These are phyloP conservation scores for Podila verticillata DNA, from an alignment of 192 early-diverging fungal genomes.

Conservation along the genomic window DNA sequence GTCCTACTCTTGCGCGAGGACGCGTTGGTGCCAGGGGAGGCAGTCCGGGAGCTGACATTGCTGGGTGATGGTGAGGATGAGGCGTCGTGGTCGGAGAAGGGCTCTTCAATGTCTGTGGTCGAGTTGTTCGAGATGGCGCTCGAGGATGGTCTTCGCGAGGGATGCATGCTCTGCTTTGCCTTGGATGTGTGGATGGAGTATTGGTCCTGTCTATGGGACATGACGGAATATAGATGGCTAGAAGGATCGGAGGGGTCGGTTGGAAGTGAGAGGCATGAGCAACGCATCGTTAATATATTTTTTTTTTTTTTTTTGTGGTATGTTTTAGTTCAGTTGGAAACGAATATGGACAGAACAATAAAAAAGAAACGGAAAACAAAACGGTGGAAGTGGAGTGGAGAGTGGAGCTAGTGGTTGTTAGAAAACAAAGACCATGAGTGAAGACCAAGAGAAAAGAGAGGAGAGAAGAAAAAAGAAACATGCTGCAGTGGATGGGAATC, in stretches of 20 bases:
- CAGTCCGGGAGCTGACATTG: slow-evolving; percentile 32
- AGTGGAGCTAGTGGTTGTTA: no score
- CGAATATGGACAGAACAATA: not conserved
- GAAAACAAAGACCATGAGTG: not conserved
- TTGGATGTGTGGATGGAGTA: not conserved
- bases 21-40: slow-evolving; percentile 22
- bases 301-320: not conserved
- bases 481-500: not conserved
- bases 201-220: slow-evolving; percentile 8
- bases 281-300: slow-evolving; percentile 1
- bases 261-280: slow-evolving; percentile 3
- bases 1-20: slow-evolving; percentile 11
- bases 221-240: not conserved
- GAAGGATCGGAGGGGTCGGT: not conserved
- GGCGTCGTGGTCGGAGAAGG: slow-evolving; percentile 32
- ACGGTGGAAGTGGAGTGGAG: no score
- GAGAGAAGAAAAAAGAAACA: not conserved
- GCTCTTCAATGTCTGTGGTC: slow-evolving; percentile 40
- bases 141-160: slow-evolving; percentile 23
- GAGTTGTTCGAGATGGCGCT: slow-evolving; percentile 40
- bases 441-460: not conserved
- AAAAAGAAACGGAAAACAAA: no score
- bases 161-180: slow-evolving; percentile 2
- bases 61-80: slow-evolving; percentile 21
- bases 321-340: slow-evolving; percentile 4